A percentile compares a stretch with the other conserved stretches of the same genome.
Evolutionary conservation across 2,329 filamentous ascomycete species (phyloP).

Genomic region (Podosphaera aphanis): DNA sequence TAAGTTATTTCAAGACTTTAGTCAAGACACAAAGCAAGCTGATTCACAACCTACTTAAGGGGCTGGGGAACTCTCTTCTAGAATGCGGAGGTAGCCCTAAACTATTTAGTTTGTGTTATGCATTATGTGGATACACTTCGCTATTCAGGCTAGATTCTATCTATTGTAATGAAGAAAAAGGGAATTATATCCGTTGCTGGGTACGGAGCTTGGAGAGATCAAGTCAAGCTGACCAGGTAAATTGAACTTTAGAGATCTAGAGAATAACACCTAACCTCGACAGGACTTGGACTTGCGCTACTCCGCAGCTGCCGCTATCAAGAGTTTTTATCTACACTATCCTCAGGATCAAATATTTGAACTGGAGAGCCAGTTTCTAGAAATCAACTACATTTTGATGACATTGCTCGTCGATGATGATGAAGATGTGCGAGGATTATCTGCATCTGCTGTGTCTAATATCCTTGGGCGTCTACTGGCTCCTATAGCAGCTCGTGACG

Average conservation of each 20-base stretch:
- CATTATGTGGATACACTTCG: neutral
- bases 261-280: neutral
- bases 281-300: neutral
- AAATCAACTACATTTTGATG: neutral
- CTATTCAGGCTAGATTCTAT: neutral
- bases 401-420: constrained; percentile 1
- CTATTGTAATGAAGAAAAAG: neutral
- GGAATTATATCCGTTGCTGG: neutral
- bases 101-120: neutral
- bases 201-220: neutral
- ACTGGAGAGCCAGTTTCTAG: neutral
- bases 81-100: neutral
- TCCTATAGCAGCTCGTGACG: neutral
- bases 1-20: neutral
- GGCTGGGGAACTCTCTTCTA: neutral
- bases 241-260: neutral
- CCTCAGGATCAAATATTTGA: neutral
- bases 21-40: neutral
- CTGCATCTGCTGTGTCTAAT: neutral
- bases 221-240: neutral
- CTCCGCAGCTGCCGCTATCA: neutral
- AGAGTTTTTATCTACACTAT: neutral
- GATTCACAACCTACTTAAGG: neutral
- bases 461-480: neutral
- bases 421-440: neutral